phyloP scores from a whole-genome alignment of 2,329 filamentous ascomycete genomes.

The Fusarium sambucinum region DNA sequence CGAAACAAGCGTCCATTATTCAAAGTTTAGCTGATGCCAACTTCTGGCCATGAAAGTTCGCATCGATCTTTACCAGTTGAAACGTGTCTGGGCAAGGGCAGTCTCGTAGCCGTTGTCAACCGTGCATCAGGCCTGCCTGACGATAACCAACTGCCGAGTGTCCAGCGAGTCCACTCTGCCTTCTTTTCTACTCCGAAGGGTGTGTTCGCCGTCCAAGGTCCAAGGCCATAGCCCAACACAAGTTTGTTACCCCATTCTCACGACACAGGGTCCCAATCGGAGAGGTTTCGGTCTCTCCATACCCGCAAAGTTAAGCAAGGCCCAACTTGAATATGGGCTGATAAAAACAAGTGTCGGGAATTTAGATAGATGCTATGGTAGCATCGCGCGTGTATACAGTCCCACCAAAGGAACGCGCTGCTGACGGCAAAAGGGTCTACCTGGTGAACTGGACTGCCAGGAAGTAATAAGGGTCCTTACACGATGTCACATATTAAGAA shows the following conservation, averaged over 20 bases:
- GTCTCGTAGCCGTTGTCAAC: slow-evolving; percentile 14
- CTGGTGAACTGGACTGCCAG: not conserved
- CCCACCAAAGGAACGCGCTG: not conserved
- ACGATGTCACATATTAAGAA: slow-evolving; percentile 13
- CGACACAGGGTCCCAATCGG: slow-evolving; percentile 14
- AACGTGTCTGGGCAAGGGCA: slow-evolving; percentile 11
- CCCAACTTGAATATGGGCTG: slow-evolving; percentile 14
- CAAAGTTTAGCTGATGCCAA: not conserved
- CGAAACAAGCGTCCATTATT: not conserved
- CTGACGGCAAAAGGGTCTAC: not conserved
- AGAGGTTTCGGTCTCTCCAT: slow-evolving; percentile 11
- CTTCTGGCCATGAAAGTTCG: not conserved
- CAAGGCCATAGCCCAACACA: not conserved
- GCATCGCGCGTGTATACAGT: slow-evolving; percentile 10
- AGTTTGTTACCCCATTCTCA: slow-evolving; percentile 1
- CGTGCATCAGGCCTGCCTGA: slow-evolving; percentile 1
- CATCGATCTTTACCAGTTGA: slow-evolving; percentile 2
- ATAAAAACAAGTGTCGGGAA: not conserved
- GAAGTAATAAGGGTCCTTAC: not conserved
- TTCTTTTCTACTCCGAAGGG: slow-evolving; percentile 12
- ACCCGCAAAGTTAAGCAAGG: slow-evolving; percentile 5
- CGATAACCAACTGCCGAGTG: slow-evolving; percentile 4
- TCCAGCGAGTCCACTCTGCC: slow-evolving; percentile 9
- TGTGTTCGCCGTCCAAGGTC: not conserved
- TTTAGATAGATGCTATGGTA: slow-evolving; percentile 25